A percentile compares a stretch with the other conserved stretches of the same genome.
phyloP scores from a whole-genome alignment of 495 filamentous ascomycete genomes.

The Xylaria sp. region DNA sequence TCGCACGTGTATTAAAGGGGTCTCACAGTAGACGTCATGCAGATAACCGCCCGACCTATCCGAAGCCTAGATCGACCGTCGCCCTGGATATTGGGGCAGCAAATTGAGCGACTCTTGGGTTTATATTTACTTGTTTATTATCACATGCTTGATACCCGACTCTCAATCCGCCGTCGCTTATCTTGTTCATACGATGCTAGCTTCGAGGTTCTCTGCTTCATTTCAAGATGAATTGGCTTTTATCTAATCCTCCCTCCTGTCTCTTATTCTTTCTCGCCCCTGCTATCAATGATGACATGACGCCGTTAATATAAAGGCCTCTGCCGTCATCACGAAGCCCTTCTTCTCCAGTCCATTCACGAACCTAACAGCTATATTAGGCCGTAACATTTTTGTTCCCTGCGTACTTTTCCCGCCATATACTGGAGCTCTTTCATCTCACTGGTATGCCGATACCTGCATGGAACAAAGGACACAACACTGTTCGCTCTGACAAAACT shows the following conservation, averaged over 20 bases:
- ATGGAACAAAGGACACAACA: not conserved
- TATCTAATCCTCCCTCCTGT: not conserved
- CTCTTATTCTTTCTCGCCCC: not conserved
- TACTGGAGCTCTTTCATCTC: not conserved
- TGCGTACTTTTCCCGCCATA: not conserved
- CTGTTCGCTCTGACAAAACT: not conserved
- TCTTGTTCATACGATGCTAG: not conserved
- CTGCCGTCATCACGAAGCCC: not conserved
- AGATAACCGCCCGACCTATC: constrained; percentile 26
- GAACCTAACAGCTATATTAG: not conserved
- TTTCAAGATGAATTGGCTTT: not conserved
- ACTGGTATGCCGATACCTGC: not conserved
- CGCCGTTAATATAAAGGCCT: not conserved
- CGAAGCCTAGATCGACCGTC: constrained; percentile 13
- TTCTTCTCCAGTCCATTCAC: not conserved
- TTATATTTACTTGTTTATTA: not conserved
- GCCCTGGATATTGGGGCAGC: not conserved
- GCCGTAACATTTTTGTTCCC: not conserved
- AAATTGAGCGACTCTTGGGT: not conserved
- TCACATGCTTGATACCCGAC: constrained; percentile 6
- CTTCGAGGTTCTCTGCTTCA: not conserved
- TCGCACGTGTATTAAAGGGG: constrained; percentile 16
- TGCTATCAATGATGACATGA: not conserved
- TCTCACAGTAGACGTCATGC: constrained; percentile 20
- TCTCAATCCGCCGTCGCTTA: not conserved